Base-by-base conservation (phyloP, 441 rosid genomes). In the Breynia disticha region DNA sequence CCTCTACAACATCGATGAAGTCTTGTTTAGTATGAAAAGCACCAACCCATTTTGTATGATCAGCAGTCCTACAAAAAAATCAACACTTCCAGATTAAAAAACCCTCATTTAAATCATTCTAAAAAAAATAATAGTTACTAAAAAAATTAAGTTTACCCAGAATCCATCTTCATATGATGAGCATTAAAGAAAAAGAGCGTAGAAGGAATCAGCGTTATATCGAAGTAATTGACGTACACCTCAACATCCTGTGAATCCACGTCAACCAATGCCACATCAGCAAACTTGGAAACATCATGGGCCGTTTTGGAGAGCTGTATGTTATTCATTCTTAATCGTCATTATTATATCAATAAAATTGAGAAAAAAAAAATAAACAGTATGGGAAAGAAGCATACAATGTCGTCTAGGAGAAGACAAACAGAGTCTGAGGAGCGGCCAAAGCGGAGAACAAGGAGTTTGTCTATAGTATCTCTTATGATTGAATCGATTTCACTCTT, bases 121-220 rank as follows among this genome's bases (percentile, higher is more conserved):
- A 28, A 37, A 47, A 22, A 3, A 12, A 8, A 45, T 35, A 16
- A 48, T 41, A 10, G 0, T 3, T 4, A 28, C 17, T 0, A 14
- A 42, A 50, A 10, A 15, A 58, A 46, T 46, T 19, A 48, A 2
- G 3, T 8, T 1, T 55, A 87, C 98, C 94, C 90, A 58, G 85
- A 86, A 71, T 91, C 98, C 84, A 91, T 72, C 75, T 91, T 91
- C 90, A 87, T 87, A 19, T 91, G 96, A 59, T 83, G 89, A 1
- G 94, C 90, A 53, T 91, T 91, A 79, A 87, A 86, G 80, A 91
- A 86, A 79, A 88, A 91, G 32, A 86, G 46, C 0, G 94, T 80
- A 3, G 95, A 85, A 2, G 98, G 96, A 16, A 73, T 50, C 51
- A 84, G 61, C 3, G 81, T 69, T 47, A 91, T 77, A 56, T 87